Evolutionary conservation across 495 filamentous ascomycete genomes (phyloP), one percentile per base, ranked within the genome.

Genomic region (Hypoxylon cercidicola): DNA sequence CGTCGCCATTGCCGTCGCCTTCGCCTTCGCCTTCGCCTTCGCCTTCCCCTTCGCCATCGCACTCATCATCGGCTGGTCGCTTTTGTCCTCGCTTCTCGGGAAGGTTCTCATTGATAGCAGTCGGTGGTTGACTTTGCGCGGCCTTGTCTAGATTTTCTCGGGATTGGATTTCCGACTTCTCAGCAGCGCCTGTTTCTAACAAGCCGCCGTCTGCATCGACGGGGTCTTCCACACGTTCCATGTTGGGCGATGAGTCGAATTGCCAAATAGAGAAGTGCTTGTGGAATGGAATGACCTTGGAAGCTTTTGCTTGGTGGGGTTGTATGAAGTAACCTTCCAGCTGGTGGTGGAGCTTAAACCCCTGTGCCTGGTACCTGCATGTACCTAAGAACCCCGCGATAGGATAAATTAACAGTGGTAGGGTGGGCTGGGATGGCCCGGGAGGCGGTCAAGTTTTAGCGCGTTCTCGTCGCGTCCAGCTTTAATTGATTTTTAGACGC

Each of bases 401-500:
- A 28, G 25, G 25, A 28, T n/a, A 28, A 28, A 28, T 28, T 28
- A 28, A 28, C 7, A 28, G 25, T 20, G 44, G 44, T 16, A 12
- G 15, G 41, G n/a, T n/a, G 18, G 41, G 44, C 20, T 6, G 44
- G 20, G 21, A 43, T 40, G 55, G 44, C 45, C 28, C 19, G 1
- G 21, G 7, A 32, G 8, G 37, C 51, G 51, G 51, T 55, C 39
- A 18, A 32, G 41, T 25, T 47, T 63, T 66, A 66, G 66, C 70
- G 66, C 56, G 62, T 66, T 15, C 25, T 37, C 23, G 70, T 64
- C 70, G 70, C 70, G 70, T 72, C 66, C 52, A 54, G 23, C 62
- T 63, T 69, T 66, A 69, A 72, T 72, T 69, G 66, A 64, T 55
- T 64, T 66, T 49, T 43, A 11, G 51, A 72, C 66, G 70, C 70